Conservation (phyloP, 2,329 filamentous ascomycete species). For the Verticillium tricorpus region DNA sequence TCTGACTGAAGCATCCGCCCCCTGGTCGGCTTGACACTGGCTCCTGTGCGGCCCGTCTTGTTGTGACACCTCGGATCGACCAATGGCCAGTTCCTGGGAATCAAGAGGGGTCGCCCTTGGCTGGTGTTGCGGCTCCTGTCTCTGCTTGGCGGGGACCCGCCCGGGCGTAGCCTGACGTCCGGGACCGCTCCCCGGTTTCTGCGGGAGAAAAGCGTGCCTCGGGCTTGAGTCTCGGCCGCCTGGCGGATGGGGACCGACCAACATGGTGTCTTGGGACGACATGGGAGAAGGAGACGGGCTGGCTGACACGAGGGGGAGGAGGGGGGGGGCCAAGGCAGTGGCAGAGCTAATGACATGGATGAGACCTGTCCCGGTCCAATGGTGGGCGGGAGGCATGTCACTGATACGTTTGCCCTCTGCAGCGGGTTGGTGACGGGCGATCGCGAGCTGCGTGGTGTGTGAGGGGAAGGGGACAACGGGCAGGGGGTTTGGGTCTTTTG, state of each 20-base stretch:
- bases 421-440: neutral
- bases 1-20: neutral
- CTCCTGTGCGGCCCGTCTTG: neutral
- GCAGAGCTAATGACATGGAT: neutral
- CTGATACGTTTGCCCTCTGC: neutral
- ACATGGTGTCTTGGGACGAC: neutral
- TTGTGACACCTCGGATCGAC: neutral
- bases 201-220: no score
- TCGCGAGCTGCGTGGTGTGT: neutral
- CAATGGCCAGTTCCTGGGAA: neutral
- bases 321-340: neutral
- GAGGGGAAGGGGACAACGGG: neutral
- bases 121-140: no score
- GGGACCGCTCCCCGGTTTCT: no score
- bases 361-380: neutral
- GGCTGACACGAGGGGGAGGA: neutral
- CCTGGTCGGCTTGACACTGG: neutral
- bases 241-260: no score
- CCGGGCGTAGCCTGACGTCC: no score
- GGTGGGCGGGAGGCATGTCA: neutral
- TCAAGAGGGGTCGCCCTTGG: neutral
- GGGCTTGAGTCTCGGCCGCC: no score
- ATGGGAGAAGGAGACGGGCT: neutral
- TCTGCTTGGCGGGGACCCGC: no score
- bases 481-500: neutral